A percentile compares a stretch with the other conserved stretches of the same genome.
phyloP scores from a whole-genome alignment of 805 yeast genomes.

The Yarrowia hollandica region DNA sequence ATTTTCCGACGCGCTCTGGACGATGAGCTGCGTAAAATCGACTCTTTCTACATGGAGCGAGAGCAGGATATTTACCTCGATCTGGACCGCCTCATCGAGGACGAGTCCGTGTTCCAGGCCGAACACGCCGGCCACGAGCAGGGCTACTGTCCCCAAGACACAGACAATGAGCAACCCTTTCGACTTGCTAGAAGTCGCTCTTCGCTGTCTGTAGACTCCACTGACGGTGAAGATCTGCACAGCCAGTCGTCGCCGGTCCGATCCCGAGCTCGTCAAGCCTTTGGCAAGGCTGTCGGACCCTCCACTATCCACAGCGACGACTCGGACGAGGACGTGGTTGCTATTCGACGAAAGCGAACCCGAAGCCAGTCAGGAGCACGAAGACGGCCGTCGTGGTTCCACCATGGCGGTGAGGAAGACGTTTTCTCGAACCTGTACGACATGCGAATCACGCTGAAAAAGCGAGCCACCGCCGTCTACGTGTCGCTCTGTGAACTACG shows the following conservation, averaged over 20 bases:
- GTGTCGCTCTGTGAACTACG: conserved; percentile 78
- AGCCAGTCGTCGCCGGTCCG: neutral
- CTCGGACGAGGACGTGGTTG: conserved; percentile 19
- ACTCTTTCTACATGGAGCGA: conserved; percentile 67
- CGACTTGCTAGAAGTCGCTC: conserved; percentile 22
- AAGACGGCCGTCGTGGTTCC: conserved; percentile 29
- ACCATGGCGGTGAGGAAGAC: conserved; percentile 29
- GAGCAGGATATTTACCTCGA: conserved; percentile 58
- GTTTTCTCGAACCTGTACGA: conserved; percentile 20
- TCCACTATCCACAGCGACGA: conserved; percentile 16
- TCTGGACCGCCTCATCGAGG: conserved; percentile 58
- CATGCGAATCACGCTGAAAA: conserved; percentile 61
- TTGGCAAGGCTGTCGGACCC: conserved; percentile 1
- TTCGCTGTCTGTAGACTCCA: conserved; percentile 19
- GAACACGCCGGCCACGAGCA: conserved; percentile 26
- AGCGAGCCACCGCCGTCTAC: conserved; percentile 63
- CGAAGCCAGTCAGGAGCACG: conserved; percentile 24
- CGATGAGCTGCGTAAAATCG: conserved; percentile 72
- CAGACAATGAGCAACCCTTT: conserved; percentile 25
- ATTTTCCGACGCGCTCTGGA: conserved; percentile 75
- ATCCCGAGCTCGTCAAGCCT: conserved; percentile 8
- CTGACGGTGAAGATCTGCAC: conserved; percentile 20
- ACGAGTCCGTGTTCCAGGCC: conserved; percentile 50
- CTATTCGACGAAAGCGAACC: conserved; percentile 11
- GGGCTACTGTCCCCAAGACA: conserved; percentile 20